phyloP scores from a whole-genome alignment of 2,329 filamentous ascomycete species.

The Coleophoma crateriformis region DNA sequence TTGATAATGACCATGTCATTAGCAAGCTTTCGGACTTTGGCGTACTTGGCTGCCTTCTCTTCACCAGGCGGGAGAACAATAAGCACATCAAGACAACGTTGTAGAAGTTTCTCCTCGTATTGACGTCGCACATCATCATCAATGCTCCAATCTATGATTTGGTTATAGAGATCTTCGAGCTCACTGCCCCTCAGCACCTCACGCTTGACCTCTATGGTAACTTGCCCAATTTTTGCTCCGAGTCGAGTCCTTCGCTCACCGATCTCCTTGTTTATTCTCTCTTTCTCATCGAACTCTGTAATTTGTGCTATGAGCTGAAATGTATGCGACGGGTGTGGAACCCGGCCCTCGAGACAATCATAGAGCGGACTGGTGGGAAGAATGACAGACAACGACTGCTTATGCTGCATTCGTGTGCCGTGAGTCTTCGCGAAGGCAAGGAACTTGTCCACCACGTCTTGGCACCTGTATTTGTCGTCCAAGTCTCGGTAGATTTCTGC shows the following conservation, averaged over 20 bases:
- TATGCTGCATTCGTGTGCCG: conserved; percentile 69
- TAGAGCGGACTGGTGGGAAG: conserved; percentile 81
- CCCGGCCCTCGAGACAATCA: conserved; percentile 72
- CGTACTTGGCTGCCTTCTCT: conserved; percentile 64
- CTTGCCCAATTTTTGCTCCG: conserved; percentile 76
- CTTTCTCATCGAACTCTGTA: conserved; percentile 79
- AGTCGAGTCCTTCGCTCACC: conserved; percentile 82
- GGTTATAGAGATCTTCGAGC: conserved; percentile 74
- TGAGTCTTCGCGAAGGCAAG: conserved; percentile 66
- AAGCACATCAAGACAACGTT: conserved; percentile 74
- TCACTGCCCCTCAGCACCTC: conserved; percentile 74
- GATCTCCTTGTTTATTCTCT: conserved; percentile 84
- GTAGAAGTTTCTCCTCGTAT: conserved; percentile 86
- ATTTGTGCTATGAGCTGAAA: conserved; percentile 81
- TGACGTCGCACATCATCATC: conserved; percentile 79
- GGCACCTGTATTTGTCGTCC: conserved; percentile 58
- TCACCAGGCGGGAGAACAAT: conserved; percentile 57
- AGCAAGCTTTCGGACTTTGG: conserved; percentile 70
- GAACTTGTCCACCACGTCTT: conserved; percentile 73
- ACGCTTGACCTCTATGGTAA: conserved; percentile 79
- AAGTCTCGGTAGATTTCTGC: conserved; percentile 67
- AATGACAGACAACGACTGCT: conserved; percentile 67
- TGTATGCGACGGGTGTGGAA: conserved; percentile 73
- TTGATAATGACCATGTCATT: conserved; percentile 95
- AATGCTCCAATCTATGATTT: conserved; percentile 83